Conservation (phyloP, 2,329 filamentous ascomycete genomes). For the Penicillium sp. region DNA sequence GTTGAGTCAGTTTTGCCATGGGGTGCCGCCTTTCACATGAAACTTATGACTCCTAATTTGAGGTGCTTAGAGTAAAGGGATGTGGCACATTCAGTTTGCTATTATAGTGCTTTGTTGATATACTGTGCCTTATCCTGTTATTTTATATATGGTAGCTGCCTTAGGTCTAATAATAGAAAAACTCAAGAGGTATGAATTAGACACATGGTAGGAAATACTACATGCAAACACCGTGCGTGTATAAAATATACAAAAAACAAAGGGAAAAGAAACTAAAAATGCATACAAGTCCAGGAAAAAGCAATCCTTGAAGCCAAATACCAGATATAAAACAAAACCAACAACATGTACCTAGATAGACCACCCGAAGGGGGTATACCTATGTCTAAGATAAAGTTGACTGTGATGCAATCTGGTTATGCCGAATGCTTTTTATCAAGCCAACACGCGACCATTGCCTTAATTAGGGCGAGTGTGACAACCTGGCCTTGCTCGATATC, state of each 20-base stretch:
- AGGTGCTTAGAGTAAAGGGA: too few species aligned
- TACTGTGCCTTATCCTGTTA: not conserved
- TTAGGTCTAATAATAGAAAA: not conserved
- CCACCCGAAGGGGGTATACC: not conserved
- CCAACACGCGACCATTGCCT: conserved; percentile 45
- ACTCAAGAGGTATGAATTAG: not conserved
- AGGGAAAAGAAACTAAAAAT: not conserved
- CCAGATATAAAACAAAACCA: not conserved
- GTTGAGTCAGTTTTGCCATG: not conserved
- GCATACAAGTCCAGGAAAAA: not conserved
- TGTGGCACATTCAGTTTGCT: not conserved
- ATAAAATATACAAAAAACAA: not conserved
- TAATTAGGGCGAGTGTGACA: conserved; percentile 46
- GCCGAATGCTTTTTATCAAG: conserved; percentile 25
- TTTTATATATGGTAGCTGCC: not conserved
- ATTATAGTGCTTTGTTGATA: not conserved
- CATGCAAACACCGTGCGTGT: not conserved
- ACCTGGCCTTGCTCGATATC: conserved; percentile 42
- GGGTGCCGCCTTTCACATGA: not conserved
- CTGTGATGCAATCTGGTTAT: conserved; percentile 1
- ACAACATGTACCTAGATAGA: not conserved
- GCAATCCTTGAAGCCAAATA: not conserved
- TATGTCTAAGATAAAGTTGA: not conserved
- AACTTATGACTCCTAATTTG: not conserved
- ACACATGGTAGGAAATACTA: not conserved